Evolutionary conservation across 305 asterid genomes (phyloP).

Genomic region (Fraxinus angustifolia): DNA sequence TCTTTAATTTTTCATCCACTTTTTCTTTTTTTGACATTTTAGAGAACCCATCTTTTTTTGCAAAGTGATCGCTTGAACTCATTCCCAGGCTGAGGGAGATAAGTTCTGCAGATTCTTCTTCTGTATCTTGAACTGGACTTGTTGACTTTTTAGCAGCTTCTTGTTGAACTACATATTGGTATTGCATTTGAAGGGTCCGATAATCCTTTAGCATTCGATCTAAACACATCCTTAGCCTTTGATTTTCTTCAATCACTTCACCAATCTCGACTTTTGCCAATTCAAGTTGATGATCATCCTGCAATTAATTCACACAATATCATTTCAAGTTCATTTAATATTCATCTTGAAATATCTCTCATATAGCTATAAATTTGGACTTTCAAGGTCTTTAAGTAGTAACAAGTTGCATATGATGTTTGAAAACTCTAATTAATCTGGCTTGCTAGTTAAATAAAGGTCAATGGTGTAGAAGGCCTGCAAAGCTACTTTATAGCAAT

Average conservation of each 20-base stretch:
- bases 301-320: conserved; percentile 7
- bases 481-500: neutral
- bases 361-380: neutral
- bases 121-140: conserved; percentile 11
- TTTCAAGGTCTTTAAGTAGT: neutral
- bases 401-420: neutral
- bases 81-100: conserved; percentile 62
- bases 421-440: neutral
- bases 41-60: conserved; percentile 27
- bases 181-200: conserved; percentile 60
- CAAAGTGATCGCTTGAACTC: conserved; percentile 29
- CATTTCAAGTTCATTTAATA: neutral
- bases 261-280: conserved; percentile 68
- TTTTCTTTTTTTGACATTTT: conserved; percentile 25
- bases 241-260: conserved; percentile 74
- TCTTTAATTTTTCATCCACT: conserved; percentile 23
- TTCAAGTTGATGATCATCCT: conserved; percentile 52
- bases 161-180: conserved; percentile 44
- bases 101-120: conserved; percentile 31
- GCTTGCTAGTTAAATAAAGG: neutral
- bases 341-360: neutral
- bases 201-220: conserved; percentile 68
- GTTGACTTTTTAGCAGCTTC: conserved; percentile 27
- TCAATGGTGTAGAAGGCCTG: neutral
- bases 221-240: conserved; percentile 51